Evolutionary conservation across 225 moss, liverwort and hornwort species (phyloP).

Genomic region (Straminergon stramineum): DNA sequence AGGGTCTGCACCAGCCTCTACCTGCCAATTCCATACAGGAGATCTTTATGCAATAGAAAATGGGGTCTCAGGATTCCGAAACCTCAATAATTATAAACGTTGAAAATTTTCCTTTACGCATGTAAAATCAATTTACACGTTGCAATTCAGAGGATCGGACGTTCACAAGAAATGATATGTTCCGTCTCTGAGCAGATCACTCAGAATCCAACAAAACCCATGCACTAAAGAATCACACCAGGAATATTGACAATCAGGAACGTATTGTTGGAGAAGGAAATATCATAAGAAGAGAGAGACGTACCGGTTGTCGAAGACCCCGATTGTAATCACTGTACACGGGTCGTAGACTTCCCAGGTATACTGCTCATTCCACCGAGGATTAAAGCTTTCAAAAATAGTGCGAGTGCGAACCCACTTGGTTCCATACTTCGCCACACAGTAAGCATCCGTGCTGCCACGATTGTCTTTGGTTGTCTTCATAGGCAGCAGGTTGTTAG

Average conservation of each 20-base stretch:
- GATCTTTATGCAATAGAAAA: rapidly evolving
- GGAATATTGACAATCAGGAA: rapidly evolving
- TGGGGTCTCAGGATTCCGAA: rapidly evolving
- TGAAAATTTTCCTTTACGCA: rapidly evolving
- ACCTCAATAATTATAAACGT: rapidly evolving
- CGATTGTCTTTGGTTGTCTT: constrained; percentile 50
- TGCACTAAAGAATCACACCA: no score
- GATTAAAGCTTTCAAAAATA: constrained; percentile 71
- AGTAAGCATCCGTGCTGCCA: constrained; percentile 63
- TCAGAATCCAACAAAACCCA: rapidly evolving
- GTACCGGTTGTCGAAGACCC: constrained; percentile 91
- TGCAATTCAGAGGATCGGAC: no score
- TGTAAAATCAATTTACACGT: no score
- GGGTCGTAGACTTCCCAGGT: constrained; percentile 98
- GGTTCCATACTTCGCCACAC: constrained; percentile 79
- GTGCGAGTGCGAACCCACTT: constrained; percentile 95
- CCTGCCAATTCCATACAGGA: rapidly evolving
- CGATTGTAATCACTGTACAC: constrained; percentile 82
- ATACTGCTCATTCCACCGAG: constrained; percentile 97
- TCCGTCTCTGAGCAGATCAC: rapidly evolving
- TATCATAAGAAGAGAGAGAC: neutral
- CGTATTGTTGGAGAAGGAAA: rapidly evolving
- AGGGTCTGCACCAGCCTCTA: neutral
- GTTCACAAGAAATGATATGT: rapidly evolving
- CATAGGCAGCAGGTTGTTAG: constrained; percentile 73